These are phyloP conservation scores for Schizophyllum commune DNA, from an alignment of 1,284 basidiomycete species.

Conservation along the genomic window DNA sequence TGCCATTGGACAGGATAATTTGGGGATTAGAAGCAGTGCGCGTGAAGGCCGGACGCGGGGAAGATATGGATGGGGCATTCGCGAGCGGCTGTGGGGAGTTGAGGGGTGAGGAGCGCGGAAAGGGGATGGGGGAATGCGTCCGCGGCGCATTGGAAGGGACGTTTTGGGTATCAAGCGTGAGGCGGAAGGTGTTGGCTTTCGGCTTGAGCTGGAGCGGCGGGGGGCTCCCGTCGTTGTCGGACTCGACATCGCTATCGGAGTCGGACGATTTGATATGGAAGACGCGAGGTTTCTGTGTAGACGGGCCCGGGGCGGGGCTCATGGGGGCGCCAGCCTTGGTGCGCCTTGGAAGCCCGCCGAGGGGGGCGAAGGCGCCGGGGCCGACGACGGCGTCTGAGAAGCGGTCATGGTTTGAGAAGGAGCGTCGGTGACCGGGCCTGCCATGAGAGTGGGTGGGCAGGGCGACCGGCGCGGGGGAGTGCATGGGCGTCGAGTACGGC, in stretches of 20 bases:
- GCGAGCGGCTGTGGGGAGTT: conserved; percentile 15
- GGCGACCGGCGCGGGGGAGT: conserved; percentile 14
- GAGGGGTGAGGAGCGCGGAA: conserved; percentile 22
- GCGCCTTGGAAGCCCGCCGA: conserved; percentile 44
- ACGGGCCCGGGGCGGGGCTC: conserved; percentile 24
- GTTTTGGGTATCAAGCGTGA: conserved; percentile 3
- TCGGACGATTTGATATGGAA: conserved; percentile 15
- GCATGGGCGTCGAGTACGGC: conserved; percentile 18
- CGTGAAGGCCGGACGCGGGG: conserved; percentile 17
- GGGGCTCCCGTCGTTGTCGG: conserved; percentile 7
- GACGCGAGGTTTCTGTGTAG: conserved; percentile 18
- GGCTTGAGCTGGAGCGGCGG: conserved; percentile 7
- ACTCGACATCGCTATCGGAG: conserved; percentile 12
- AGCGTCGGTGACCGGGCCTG: conserved; percentile 30
- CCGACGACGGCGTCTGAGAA: conserved; percentile 37
- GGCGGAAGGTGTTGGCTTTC: conserved; percentile 3
- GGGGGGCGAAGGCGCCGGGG: conserved; percentile 43
- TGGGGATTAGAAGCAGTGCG: conserved; percentile 27
- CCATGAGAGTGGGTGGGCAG: conserved; percentile 22
- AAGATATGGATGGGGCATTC: conserved; percentile 15
- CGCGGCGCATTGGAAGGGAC: neutral
- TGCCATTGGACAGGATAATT: conserved; percentile 75
- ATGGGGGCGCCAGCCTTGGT: conserved; percentile 7
- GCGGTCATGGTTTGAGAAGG: conserved; percentile 21
- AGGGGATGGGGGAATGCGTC: conserved; percentile 18